Conservation (phyloP, 2,329 filamentous ascomycete species). For the Rutstroemia sp. region DNA sequence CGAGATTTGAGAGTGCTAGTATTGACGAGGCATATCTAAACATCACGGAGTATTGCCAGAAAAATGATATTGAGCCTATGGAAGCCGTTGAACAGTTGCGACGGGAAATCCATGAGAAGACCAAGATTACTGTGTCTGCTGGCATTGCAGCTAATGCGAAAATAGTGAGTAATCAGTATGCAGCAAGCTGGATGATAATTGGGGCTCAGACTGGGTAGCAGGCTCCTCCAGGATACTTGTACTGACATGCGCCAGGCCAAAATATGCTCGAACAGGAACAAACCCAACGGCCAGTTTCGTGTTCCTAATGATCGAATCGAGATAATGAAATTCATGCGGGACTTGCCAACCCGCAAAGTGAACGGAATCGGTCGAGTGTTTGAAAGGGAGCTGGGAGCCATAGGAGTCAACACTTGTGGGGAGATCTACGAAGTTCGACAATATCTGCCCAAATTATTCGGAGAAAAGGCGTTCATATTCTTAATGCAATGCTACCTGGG, state of each 20-base stretch:
- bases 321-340: slow-evolving; percentile 80
- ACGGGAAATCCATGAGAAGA: slow-evolving; percentile 64
- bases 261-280: slow-evolving; percentile 92
- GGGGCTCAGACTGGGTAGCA: not conserved
- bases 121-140: slow-evolving; percentile 83
- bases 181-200: not conserved
- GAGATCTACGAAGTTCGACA: slow-evolving; percentile 76
- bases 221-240: not conserved
- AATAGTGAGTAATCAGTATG: slow-evolving; percentile 35
- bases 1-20: slow-evolving; percentile 84
- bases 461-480: slow-evolving; percentile 86
- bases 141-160: slow-evolving; percentile 92
- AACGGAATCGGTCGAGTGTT: slow-evolving; percentile 94
- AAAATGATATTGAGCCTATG: slow-evolving; percentile 60
- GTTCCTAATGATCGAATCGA: slow-evolving; percentile 63
- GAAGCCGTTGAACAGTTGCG: slow-evolving; percentile 74
- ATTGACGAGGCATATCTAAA: slow-evolving; percentile 97
- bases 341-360: slow-evolving; percentile 79
- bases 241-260: slow-evolving; percentile 50
- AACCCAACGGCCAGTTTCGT: slow-evolving; percentile 86
- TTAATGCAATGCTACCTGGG: slow-evolving; percentile 79
- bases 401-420: slow-evolving; percentile 82
- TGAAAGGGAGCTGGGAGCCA: slow-evolving; percentile 80
- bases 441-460: slow-evolving; percentile 71
- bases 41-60: slow-evolving; percentile 75